Conservation (phyloP, 148 eudicot species). For the Amaranthus hypochondriacus region DNA sequence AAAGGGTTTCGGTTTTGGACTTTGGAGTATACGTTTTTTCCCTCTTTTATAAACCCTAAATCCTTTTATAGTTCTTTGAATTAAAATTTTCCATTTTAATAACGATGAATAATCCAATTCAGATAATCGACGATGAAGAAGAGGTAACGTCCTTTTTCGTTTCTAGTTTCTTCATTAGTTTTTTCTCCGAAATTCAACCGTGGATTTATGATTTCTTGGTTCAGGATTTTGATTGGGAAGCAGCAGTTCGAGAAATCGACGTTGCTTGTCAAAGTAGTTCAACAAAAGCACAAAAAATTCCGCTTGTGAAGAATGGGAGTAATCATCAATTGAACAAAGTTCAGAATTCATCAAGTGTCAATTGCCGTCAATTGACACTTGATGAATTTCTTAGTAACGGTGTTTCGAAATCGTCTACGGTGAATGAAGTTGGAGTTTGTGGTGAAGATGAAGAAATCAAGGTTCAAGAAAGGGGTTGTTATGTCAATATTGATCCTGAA, state of each 20-base stretch:
- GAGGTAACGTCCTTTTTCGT: conserved; percentile 18
- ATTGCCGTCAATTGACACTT: conserved; percentile 54
- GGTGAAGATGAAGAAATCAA: conserved; percentile 19
- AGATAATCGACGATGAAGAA: conserved; percentile 39
- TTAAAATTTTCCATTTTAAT: neutral
- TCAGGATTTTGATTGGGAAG: conserved; percentile 93
- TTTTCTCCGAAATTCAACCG: neutral
- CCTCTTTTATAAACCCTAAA: no score
- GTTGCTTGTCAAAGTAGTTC: conserved; percentile 42
- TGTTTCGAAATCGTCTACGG: conserved; percentile 9
- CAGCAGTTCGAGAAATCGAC: conserved; percentile 73
- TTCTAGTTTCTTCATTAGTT: neutral
- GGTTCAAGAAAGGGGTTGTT: conserved; percentile 26
- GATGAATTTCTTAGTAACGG: conserved; percentile 42
- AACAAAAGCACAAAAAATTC: conserved; percentile 2
- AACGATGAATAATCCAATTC: conserved; percentile 17
- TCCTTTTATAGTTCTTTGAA: neutral
- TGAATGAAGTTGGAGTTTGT: neutral
- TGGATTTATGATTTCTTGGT: neutral
- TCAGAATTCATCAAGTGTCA: no score
- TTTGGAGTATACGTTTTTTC: no score
- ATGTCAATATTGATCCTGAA: conserved; percentile 53
- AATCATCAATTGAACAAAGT: conserved; percentile 14
- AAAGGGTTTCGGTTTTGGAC: conserved; percentile 5
- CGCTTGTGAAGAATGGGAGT: neutral